Base-by-base conservation (phyloP, 2,329 filamentous ascomycete species). In the Fusarium mexicanum region DNA sequence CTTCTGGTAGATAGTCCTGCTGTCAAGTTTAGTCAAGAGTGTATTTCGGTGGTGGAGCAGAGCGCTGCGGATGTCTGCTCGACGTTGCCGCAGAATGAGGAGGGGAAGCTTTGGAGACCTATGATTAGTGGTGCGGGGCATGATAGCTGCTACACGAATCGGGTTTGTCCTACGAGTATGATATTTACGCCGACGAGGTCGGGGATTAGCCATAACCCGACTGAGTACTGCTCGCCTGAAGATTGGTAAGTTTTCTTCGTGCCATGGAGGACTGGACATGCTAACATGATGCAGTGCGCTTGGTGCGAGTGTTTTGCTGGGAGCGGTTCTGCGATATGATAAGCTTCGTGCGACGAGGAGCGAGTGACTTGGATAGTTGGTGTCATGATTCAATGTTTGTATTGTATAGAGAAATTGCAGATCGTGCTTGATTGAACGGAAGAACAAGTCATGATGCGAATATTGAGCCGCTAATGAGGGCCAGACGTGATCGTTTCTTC, bases 91-190 rank as follows among this genome's bases (percentile, higher is more conserved):
- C 58, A 41, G 14, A 65, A 65, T n/a, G 12, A 20, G 3, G 14
- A n/a, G 22, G 64, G 41, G 0, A 68, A 43, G 24, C 64, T 68
- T 10, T 68, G 54, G 46, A 61, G 37, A 18, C 29, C 29, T 2
- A 68, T 68, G 54, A 68, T 68, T 2, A 67, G 65, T 8, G 65
- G 65, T 8, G 65, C 65, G 20, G 63, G 53, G 1, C 65, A 68
- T 31, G 65, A 68, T 14, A 68, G 65, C 5, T 67, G 63, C 5
- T 68, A 67, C 24, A 68, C 65, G 8, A 68, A 67, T 35, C 35
- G 40, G 4, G 18, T 43, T 13, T 67, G 63, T 14, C 65, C 65
- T 10, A 68, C 64, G 16, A 61, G 65, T 24, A 68, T 68, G 65
- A 68, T 68, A 6, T 68, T 68, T 38, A 68, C 64, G 2, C 64